Base-by-base conservation (phyloP, 176 grass and related monocot species). In the Leersia perrieri region DNA sequence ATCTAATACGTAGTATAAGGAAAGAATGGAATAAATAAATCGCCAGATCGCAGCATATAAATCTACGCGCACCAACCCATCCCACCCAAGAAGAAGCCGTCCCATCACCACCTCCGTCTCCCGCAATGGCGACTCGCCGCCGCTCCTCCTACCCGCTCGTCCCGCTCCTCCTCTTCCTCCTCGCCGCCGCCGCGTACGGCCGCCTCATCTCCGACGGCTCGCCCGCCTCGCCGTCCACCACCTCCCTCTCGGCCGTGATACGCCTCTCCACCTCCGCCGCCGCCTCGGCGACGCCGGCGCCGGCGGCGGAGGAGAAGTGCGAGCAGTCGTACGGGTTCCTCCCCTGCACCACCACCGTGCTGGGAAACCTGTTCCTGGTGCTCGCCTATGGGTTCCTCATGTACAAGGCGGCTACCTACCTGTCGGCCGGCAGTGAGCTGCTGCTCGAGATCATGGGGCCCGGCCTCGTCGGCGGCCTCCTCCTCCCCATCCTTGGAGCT, bases 401-500 rank as follows among this genome's bases (percentile, higher is more conserved):
- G 92, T 93, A 70, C 83, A 99, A 95, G 86, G 88, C 90, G 2
- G 96, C 96, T 65, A 99, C 96, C 57, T 91, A 75, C 74, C 79
- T 99, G 23, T 99, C 96, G 1, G 35, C 79, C 51, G 96, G 96
- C 34, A 95, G 96, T 28, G 96, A 99, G 82, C 58, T 99, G 84
- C 80, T 99, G 68, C 92, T 99, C 25, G 76, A 93, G 83, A 93
- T 99, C 87, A 82, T 99, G 87, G 92, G 96, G 9, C 96, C 96
- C 10, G 96, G 96, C 11, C 94, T 99, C 85, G 74, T 99, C 63
- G 96, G 96, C 7, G 96, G 96, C 9, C 91, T 99, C 60, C 92
- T 99, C 67, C 92, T 99, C 53, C 96, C 96, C 60, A 95, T 99
- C 73, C 92, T 99, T 16, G 96, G 96, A 10, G 96, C 96, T 16